Base-by-base conservation (phyloP, 2,329 filamentous ascomycete genomes). In the Helicocarpus griseus region DNA sequence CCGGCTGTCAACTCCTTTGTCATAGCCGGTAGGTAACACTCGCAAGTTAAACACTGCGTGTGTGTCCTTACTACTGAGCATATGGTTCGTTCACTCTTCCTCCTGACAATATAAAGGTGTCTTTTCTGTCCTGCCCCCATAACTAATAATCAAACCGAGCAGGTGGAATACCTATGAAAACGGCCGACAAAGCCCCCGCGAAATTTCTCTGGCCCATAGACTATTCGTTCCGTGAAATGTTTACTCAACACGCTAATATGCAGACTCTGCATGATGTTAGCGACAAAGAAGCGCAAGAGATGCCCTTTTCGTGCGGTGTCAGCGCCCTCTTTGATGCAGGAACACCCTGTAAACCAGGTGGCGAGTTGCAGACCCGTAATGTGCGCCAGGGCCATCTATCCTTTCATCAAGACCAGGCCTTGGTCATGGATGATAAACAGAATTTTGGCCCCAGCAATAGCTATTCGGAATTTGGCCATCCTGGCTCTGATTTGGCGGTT, bases 181-280 rank as follows among this genome's bases (percentile, higher is more conserved):
- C 56, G 54, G 54, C 53, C 52, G 44, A 53, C 53, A 53, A 55
- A 57, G 52, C 49, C 49, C 52, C 49, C 39, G 21, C 45, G 11
- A 45, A 53, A 29, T 46, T 60, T 53, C 50, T 65, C 58, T 59
- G 63, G 61, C 61, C 63, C 65, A 68, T 68, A 48, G 69, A 75
- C 54, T 79, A 81, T 63, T 72, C 79, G 54, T 76, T 75, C 66
- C 77, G 78, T 67, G 77, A 78, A 64, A 73, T 83, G 66, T 83
- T 85, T 71, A 78, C 81, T 61, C 76, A 82, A 64, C 82, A 80
- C 63, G 73, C 82, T 65, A 75, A 80, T 58, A 75, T 77, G 66
- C 79, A 81, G 54, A 70, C 76, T 51, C 72, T 76, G 58, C 72
- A 72, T 50, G 71, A 70, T 58, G 70, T 73, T 55, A 67, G 68